phyloP scores from a whole-genome alignment of 768 basidiomycete species.

The Rhodotorula diobovata region DNA sequence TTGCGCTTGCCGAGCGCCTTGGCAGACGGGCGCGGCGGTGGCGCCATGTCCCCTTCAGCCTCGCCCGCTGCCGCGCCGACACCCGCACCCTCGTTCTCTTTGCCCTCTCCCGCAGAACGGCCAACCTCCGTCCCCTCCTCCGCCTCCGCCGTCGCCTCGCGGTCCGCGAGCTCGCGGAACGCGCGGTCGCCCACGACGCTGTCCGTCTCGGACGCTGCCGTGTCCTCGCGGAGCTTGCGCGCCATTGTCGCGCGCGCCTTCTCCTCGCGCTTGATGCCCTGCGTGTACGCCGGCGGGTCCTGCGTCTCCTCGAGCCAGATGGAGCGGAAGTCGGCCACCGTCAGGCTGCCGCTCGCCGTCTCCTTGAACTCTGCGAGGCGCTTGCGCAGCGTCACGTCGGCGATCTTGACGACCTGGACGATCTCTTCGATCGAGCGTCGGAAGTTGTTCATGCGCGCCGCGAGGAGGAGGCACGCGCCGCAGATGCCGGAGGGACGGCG shows the following conservation, averaged over 20 bases:
- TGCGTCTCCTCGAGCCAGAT: constrained; percentile 88
- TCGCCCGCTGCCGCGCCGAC: constrained; percentile 16
- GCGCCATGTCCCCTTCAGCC: constrained; percentile 35
- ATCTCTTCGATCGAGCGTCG: constrained; percentile 88
- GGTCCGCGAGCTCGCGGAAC: constrained; percentile 33
- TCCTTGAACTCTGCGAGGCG: constrained; percentile 89
- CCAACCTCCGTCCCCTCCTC: constrained; percentile 46
- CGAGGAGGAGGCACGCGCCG: constrained; percentile 87
- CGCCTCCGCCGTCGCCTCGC: constrained; percentile 6
- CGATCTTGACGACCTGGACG: constrained; percentile 97
- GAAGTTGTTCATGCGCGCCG: constrained; percentile 98
- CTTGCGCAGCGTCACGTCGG: constrained; percentile 89
- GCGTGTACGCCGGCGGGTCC: constrained; percentile 79
- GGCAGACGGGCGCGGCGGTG: neutral
- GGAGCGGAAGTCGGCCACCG: constrained; percentile 79
- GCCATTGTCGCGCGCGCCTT: constrained; percentile 14
- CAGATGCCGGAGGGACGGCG: constrained; percentile 95
- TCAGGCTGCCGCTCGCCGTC: constrained; percentile 77
- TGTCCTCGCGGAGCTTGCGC: constrained; percentile 10
- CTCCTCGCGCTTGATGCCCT: constrained; percentile 34
- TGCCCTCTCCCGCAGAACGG: no score
- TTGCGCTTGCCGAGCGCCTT: neutral
- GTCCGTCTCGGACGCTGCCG: constrained; percentile 15
- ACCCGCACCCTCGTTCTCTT: constrained; percentile 12
- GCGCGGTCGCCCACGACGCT: constrained; percentile 12